phyloP scores from a whole-genome alignment of 306 rosid genomes.

The Vigna unguiculata region DNA sequence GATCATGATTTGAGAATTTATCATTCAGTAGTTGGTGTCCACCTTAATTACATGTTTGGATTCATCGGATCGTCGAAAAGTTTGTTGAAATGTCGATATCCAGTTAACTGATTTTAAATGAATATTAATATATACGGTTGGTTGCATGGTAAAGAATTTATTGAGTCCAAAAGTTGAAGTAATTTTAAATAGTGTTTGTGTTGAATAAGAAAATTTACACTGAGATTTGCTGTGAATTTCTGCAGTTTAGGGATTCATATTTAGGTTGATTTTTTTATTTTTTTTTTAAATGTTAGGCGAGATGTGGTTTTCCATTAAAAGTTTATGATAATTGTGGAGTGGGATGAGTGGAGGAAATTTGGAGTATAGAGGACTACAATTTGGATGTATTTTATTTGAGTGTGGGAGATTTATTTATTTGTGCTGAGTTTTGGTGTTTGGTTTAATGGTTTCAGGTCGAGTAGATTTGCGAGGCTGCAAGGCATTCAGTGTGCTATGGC shows the following conservation, averaged over 20 bases:
- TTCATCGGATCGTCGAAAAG: not conserved
- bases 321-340: not conserved
- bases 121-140: not conserved
- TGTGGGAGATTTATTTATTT: not conserved
- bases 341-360: not conserved
- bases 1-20: too few species aligned
- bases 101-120: not conserved
- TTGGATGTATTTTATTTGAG: not conserved
- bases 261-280: not conserved
- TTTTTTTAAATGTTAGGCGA: not conserved
- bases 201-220: not conserved
- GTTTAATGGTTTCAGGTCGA: slow-evolving; percentile 57
- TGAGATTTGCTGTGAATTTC: not conserved
- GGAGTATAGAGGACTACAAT: slow-evolving; percentile 6
- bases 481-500: slow-evolving; percentile 65
- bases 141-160: not conserved
- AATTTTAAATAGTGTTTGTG: not conserved
- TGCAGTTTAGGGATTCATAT: not conserved
- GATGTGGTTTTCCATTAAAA: not conserved
- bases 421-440: slow-evolving; percentile 21
- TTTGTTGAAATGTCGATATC: not conserved
- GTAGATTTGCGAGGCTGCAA: slow-evolving; percentile 78
- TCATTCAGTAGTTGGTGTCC: not conserved
- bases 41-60: not conserved
- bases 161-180: not conserved